Percentiles rank a stretch among this genome's conserved stretches.
phyloP scores from a whole-genome alignment of 495 filamentous ascomycete species.

The Podospora comata region DNA sequence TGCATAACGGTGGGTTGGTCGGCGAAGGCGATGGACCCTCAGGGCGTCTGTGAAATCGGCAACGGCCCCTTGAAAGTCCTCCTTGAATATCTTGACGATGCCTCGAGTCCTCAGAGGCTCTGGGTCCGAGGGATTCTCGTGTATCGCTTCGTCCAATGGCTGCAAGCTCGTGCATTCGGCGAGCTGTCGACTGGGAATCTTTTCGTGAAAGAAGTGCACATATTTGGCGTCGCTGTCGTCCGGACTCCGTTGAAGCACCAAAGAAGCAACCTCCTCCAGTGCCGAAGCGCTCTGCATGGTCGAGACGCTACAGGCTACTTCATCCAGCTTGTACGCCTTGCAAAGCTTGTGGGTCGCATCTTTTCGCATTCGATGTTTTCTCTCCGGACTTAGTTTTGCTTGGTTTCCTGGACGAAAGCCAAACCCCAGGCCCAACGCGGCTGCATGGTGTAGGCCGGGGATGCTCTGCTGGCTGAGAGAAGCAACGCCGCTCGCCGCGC shows the following conservation, averaged over 20 bases:
- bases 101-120: constrained; percentile 68
- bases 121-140: constrained; percentile 56
- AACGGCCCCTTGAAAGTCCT: constrained; percentile 64
- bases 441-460: constrained; percentile 51
- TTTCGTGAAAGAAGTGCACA: constrained; percentile 85
- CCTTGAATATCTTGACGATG: constrained; percentile 70
- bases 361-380: constrained; percentile 71
- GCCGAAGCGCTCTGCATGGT: constrained; percentile 71
- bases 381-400: constrained; percentile 66
- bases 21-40: constrained; percentile 53
- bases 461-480: constrained; percentile 58
- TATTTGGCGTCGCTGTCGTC: constrained; percentile 69
- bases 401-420: constrained; percentile 52
- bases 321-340: constrained; percentile 71
- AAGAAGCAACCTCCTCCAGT: constrained; percentile 71
- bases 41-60: constrained; percentile 65
- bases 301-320: constrained; percentile 71
- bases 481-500: constrained; percentile 67
- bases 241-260: constrained; percentile 63
- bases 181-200: constrained; percentile 73
- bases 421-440: constrained; percentile 60
- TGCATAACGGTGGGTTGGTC: constrained; percentile 40
- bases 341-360: constrained; percentile 71
- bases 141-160: constrained; percentile 63
- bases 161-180: constrained; percentile 67